Conservation (phyloP, 176 grass and related monocot genomes). For the Miscanthus lutarioriparius region DNA sequence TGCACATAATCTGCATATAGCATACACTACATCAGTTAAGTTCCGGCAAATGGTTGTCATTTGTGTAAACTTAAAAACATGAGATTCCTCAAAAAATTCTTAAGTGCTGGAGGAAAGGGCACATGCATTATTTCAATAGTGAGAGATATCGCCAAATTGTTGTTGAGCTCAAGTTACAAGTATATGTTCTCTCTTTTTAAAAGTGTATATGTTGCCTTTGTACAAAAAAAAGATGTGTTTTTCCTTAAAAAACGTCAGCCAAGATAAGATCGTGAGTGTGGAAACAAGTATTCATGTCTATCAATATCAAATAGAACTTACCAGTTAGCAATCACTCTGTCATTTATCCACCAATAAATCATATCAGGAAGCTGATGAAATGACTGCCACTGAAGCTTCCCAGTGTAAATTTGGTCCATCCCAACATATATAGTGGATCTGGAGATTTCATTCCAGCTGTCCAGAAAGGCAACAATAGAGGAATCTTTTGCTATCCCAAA, state of each 20-base stretch:
- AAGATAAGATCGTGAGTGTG: background rate
- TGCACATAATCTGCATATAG: background rate
- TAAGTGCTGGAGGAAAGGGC: background rate
- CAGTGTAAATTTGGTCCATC: constrained; percentile 23
- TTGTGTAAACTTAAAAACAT: background rate
- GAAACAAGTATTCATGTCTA: constrained; percentile 14
- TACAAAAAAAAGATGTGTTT: background rate
- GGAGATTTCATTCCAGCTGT: constrained; percentile 32
- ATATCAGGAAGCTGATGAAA: constrained; percentile 30
- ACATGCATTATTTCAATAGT: background rate
- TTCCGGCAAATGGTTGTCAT: constrained; percentile 3
- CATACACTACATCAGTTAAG: constrained; percentile 9
- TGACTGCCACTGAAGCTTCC: constrained; percentile 21
- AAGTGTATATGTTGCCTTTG: background rate
- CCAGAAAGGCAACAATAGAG: constrained; percentile 14
- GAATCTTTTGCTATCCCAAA: constrained; percentile 13
- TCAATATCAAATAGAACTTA: constrained; percentile 41
- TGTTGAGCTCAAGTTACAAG: background rate
- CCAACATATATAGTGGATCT: constrained; percentile 31
- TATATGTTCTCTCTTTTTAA: background rate
- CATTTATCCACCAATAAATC: constrained; percentile 30
- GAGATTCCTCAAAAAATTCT: background rate
- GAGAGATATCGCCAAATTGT: background rate
- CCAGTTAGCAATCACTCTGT: background rate
- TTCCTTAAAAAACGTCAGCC: background rate